These are phyloP conservation scores for Fusarium gaditjirri DNA, from an alignment of 2,329 filamentous ascomycete species.

Conservation along the genomic window DNA sequence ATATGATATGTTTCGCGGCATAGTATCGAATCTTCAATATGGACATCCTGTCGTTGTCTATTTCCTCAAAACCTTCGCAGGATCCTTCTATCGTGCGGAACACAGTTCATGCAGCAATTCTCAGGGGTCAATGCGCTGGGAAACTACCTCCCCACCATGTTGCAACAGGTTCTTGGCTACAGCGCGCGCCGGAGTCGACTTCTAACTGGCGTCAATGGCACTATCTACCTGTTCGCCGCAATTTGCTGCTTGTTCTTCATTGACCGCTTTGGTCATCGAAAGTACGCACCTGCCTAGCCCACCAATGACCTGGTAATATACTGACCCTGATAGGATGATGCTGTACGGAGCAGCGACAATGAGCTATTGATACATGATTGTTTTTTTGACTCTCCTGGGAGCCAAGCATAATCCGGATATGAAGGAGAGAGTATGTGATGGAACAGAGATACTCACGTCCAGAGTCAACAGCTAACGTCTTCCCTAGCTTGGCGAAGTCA, in stretches of 20 bases:
- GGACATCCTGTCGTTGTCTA: background rate
- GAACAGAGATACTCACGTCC: fast-evolving
- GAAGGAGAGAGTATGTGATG: background rate
- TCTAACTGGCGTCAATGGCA: background rate
- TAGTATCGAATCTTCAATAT: background rate
- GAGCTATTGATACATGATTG: background rate
- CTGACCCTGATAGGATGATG: background rate
- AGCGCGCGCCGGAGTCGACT: background rate
- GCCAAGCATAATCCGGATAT: background rate
- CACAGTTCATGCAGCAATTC: background rate
- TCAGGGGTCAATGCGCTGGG: background rate
- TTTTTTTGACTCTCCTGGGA: background rate
- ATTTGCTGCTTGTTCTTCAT: background rate
- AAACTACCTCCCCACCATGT: background rate
- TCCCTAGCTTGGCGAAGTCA: background rate
- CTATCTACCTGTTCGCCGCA: background rate
- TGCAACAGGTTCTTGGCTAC: background rate
- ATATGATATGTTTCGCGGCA: background rate
- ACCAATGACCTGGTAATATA: background rate
- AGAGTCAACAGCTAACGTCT: background rate
- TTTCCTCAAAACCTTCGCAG: background rate
- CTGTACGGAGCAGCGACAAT: background rate
- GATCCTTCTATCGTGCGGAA: background rate
- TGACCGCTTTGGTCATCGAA: background rate
- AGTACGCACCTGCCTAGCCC: background rate